Evolutionary conservation across 2,329 filamentous ascomycete genomes (phyloP), one percentile per base, ranked within the genome.

Genomic region (Pseudogymnoascus sp.): DNA sequence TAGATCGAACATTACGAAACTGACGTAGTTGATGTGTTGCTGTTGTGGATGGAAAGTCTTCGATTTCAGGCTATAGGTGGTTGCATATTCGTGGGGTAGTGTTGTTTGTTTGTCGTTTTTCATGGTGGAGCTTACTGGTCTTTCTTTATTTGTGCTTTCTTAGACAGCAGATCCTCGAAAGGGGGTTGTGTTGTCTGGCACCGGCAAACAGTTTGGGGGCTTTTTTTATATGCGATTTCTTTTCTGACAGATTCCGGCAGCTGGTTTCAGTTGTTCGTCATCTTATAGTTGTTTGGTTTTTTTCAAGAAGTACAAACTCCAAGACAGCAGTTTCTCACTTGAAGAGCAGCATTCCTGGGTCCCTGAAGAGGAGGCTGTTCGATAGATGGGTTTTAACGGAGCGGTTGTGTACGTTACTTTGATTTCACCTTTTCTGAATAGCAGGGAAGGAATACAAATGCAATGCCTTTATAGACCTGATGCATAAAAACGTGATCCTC

Each of bases 141-240:
- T 46, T 31, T 53, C 46, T 31, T 53, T 53, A 16, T 53, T 53
- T 31, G 46, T 53, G 46, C 25, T 31, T 53, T 53, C 46, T 53
- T 53, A 25, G 46, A n/a, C 23, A 1, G 43, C 12, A 28, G 23
- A 31, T 53, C 14, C 43, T 31, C 43, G 23, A 31, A 53, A 53
- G 23, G 23, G 43, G 43, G 23, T 31, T 21, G 25, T 18, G 25
- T 18, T 2, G 46, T 4, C 46, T 9, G 25, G 25, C 46, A 31
- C 12, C 6, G 8, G 3, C 14, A 3, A 21, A 53, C 9, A 31
- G 46, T 53, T 53, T 53, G 46, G 14, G 5, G 25, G 11, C 25
- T n/a, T 31, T 31, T 53, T 53, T 53, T 53, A 53, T 53, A 53
- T 53, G 14, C 25, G 46, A 53, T 53, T 31, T 53, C 46, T 53